Percentiles rank a stretch among this genome's conserved stretches.
phyloP scores from a whole-genome alignment of 176 grass and related monocot species.

The Canna indica region DNA sequence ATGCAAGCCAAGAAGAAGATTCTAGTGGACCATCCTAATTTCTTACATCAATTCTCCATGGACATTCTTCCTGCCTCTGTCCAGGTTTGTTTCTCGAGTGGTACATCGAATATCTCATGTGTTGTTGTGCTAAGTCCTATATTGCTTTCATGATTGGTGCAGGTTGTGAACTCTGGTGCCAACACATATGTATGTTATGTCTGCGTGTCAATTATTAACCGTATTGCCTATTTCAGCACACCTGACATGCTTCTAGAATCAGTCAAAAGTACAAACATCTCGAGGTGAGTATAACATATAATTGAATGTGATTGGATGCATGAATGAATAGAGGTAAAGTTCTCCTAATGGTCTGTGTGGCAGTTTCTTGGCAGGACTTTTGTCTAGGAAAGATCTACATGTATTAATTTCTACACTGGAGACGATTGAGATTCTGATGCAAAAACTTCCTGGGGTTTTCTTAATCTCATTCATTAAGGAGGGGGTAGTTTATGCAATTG shows the following conservation, averaged over 20 bases:
- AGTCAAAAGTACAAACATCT: slow-evolving; percentile 71
- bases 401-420: slow-evolving; percentile 61
- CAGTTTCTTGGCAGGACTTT: slow-evolving; percentile 94
- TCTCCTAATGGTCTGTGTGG: slow-evolving; percentile 32
- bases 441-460: slow-evolving; percentile 89
- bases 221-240: slow-evolving; percentile 87
- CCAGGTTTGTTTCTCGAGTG: slow-evolving; percentile 62
- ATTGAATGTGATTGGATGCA: not conserved
- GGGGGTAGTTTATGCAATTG: slow-evolving; percentile 77
- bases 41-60: slow-evolving; percentile 71
- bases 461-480: slow-evolving; percentile 92
- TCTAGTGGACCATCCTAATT: slow-evolving; percentile 60
- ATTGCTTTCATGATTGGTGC: slow-evolving; percentile 10
- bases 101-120: too few species aligned
- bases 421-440: slow-evolving; percentile 93
- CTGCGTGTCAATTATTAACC: slow-evolving; percentile 74
- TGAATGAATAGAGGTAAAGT: not conserved
- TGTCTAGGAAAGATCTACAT: slow-evolving; percentile 84
- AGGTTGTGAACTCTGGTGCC: slow-evolving; percentile 87
- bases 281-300: slow-evolving; percentile 49
- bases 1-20: slow-evolving; percentile 76
- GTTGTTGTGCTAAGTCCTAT: slow-evolving; percentile 5
- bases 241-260: slow-evolving; percentile 75
- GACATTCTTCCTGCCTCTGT: slow-evolving; percentile 83
- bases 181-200: slow-evolving; percentile 73